Conservation (phyloP, 495 filamentous ascomycete species). For the Neurospora terricola region DNA sequence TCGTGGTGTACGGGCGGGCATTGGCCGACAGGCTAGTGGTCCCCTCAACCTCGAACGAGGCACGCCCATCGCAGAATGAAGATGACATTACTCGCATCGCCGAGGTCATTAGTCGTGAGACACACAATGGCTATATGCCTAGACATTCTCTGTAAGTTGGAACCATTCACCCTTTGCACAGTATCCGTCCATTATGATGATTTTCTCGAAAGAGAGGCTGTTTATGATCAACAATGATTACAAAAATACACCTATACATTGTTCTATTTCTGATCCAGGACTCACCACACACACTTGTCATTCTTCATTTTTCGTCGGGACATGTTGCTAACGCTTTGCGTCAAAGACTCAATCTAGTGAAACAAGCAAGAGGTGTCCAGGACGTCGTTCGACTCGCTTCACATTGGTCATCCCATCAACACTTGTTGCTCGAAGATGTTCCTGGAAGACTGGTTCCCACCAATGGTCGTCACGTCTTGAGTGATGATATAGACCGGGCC, state of each 20-base stretch:
- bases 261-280: neutral
- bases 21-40: neutral
- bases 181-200: neutral
- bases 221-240: neutral
- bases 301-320: neutral
- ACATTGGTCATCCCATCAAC: conserved; percentile 10
- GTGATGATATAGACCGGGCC: neutral
- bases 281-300: neutral
- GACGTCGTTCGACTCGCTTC: conserved; percentile 10
- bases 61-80: neutral
- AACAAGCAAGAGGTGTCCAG: neutral
- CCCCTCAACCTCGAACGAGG: neutral
- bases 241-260: neutral
- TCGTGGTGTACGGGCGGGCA: conserved; percentile 3
- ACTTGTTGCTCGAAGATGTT: conserved; percentile 2
- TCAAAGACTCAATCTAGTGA: conserved; percentile 11
- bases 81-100: conserved; percentile 5
- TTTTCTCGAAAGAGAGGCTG: conserved; percentile 1
- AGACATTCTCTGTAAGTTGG: conserved; percentile 13
- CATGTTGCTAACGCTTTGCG: conserved; percentile 1
- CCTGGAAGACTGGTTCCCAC: neutral
- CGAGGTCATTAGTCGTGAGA: conserved; percentile 7
- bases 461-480: neutral
- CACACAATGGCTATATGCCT: conserved; percentile 15
- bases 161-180: neutral